Evolutionary conservation across 2,329 filamentous ascomycete genomes (phyloP), one percentile per base, ranked within the genome.

Genomic region (Botrytis elliptica): DNA sequence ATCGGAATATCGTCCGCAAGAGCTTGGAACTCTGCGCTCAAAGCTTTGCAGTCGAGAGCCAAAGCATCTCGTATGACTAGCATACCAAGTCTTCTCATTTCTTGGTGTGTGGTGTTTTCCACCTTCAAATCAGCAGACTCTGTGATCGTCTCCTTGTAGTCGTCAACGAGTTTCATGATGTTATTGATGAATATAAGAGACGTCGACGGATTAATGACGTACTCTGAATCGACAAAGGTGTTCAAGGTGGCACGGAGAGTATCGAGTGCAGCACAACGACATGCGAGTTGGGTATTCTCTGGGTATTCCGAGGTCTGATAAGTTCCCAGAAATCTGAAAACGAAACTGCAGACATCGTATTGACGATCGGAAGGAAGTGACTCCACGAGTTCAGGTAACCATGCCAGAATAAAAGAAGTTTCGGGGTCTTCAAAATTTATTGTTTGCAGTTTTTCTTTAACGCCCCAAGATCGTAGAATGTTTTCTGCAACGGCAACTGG

Each of bases 401-500:
- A 98, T 36, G 89, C 89, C 14, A 94, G 89, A 73, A 93, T 89
- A 0, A 88, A 86, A 72, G 85, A 85, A 6, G 87, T 81, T n/a
- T 87, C 86, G 62, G 87, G 85, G 12, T 85, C 82, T 5, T 85
- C 85, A 75, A 87, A 84, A 77, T 86, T 85, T 44, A 91, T 90
- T 75, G 90, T 88, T 14, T 84, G 82, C 20, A 95, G 85, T 10
- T 93, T 81, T n/a, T 83, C 83, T 49, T 86, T 86, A 78, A 93
- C 89, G 5, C 88, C 86, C 12, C 91, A 90, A 75, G 92, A 94
- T 74, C 88, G 89, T 78, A 96, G 93, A 62, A 97, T 88, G 76
- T 94, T 88, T 80, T 98, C 94, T n/a, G 94, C 89, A 66, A 98
- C 89, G 49, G 91, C 90, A 60, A 91, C 90, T 4, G 94, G 92